A percentile compares a stretch with the other conserved stretches of the same genome.
phyloP scores from a whole-genome alignment of 257 asterid species.

The Linderniella brevidens region DNA sequence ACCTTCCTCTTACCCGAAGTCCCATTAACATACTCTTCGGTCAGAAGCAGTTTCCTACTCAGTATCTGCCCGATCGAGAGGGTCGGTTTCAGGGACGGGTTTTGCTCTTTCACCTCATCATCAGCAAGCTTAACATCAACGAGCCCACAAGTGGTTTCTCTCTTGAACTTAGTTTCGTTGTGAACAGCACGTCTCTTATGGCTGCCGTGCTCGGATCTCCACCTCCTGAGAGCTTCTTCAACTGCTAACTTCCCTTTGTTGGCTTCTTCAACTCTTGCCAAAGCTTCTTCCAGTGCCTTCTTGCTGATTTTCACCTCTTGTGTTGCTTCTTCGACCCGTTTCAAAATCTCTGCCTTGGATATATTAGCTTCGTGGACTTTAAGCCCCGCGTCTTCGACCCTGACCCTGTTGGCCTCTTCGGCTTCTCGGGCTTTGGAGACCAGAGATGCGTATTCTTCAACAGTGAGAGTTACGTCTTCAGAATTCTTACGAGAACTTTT shows the following conservation, averaged over 20 bases:
- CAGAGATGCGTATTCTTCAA: constrained; percentile 51
- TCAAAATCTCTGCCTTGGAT: constrained; percentile 38
- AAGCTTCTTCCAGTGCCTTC: constrained; percentile 62
- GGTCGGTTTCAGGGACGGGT: constrained; percentile 41
- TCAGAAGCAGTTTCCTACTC: constrained; percentile 53
- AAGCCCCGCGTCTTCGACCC: constrained; percentile 28
- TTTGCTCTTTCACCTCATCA: constrained; percentile 17
- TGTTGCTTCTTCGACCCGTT: constrained; percentile 69
- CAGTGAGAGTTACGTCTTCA: constrained; percentile 39
- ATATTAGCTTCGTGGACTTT: constrained; percentile 48
- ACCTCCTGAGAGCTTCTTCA: constrained; percentile 66
- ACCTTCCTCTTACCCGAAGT: constrained; percentile 37
- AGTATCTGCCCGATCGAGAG: constrained; percentile 26
- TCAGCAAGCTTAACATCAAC: constrained; percentile 31
- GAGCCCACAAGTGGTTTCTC: constrained; percentile 37
- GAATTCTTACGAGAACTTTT: constrained; percentile 15
- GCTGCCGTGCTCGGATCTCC: constrained; percentile 85
- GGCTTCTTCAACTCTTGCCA: constrained; percentile 65
- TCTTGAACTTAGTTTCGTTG: constrained; percentile 51
- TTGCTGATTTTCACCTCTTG: constrained; percentile 65
- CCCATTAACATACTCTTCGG: constrained; percentile 50
- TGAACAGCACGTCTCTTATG: constrained; percentile 45
- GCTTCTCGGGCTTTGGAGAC: constrained; percentile 53
- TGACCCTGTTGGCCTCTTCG: constrained; percentile 29
- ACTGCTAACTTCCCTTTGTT: constrained; percentile 55